phyloP scores from a whole-genome alignment of 306 rosid species.

The Crataegus laevigata region DNA sequence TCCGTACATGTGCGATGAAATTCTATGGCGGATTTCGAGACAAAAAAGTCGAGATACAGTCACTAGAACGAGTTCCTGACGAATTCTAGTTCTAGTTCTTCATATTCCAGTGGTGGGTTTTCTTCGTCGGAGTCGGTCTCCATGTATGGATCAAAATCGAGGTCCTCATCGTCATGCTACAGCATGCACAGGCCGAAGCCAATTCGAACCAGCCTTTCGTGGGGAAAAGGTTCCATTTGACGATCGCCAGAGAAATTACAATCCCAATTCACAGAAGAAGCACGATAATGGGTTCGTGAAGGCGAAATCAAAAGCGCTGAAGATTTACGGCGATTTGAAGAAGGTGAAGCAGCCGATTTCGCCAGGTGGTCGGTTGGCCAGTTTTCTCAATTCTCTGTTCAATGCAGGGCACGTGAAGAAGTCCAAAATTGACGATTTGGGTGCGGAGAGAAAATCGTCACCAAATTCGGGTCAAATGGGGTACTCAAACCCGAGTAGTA shows the following conservation, averaged over 20 bases:
- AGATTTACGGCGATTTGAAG: slow-evolving; percentile 76
- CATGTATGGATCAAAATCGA: slow-evolving; percentile 15
- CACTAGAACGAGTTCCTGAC: slow-evolving; percentile 28
- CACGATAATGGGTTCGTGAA: slow-evolving; percentile 54
- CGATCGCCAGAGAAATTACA: not conserved
- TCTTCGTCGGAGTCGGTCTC: slow-evolving; percentile 91
- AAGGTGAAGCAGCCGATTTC: slow-evolving; percentile 82
- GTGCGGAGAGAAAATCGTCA: slow-evolving; percentile 13
- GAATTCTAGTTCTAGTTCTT: slow-evolving; percentile 76
- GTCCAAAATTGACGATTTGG: slow-evolving; percentile 29
- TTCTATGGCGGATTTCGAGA: slow-evolving; percentile 54
- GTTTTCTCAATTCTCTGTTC: slow-evolving; percentile 83
- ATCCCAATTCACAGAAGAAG: slow-evolving; percentile 28
- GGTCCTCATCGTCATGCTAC: slow-evolving; percentile 17
- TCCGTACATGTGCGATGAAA: slow-evolving; percentile 33
- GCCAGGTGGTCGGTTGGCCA: slow-evolving; percentile 74
- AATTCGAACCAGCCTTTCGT: slow-evolving; percentile 44
- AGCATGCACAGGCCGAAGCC: slow-evolving; percentile 62
- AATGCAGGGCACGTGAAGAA: slow-evolving; percentile 53
- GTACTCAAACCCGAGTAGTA: not conserved
- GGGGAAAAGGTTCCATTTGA: not conserved
- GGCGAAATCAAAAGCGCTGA: slow-evolving; percentile 67
- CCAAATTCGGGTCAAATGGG: not conserved
- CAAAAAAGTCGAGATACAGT: slow-evolving; percentile 27
- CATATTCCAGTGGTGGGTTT: slow-evolving; percentile 68